Base-by-base conservation (phyloP, 2,329 filamentous ascomycete genomes). In the Cordyceps fumosorosea region DNA sequence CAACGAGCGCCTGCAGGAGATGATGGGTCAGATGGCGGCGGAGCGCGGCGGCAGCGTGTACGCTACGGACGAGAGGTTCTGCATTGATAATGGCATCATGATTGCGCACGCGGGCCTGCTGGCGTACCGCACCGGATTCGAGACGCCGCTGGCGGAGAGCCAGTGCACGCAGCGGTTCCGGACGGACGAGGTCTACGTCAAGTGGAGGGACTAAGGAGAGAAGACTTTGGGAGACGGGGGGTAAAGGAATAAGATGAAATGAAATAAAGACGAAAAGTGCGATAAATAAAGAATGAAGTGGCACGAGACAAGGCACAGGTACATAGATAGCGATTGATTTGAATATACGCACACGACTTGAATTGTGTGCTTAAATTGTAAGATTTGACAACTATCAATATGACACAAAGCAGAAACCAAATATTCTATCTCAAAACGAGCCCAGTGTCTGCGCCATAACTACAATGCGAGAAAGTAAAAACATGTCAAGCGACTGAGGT, bases 81-180 rank as follows among this genome's bases (percentile, higher is more conserved):
- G 95, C 74, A 99, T 99, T 69, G 95, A 99, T 76, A 99, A 99
- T 70, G 95, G 95, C 55, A 98, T 99, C 72, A 99, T 99, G 95
- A 99, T 99, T 78, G 95, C 95, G 1, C 93, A 99, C 74, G 95
- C 95, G 2, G 95, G 95, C 2, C 76, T 99, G 69, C 74, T 97
- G 69, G 93, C 93, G 1, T 95, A 89, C 73, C 81, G 87, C 74
- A 93, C 87, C 18, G 93, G 93, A 1, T 92, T 91, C 71, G 81
- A 77, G 64, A 97, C 92, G 1, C 77, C 83, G 8, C 73, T 98
- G 53, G 86, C 88, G 65, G 90, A 97, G 51, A 93, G 89, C 67
- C 91, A 89, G 14, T 96, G 89, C 74, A 93, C 90, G 16, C 90
- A 93, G 73, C 80, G 90, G 60, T 93, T 92, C 72, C 85, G 90